Base-by-base conservation (phyloP, 2,329 filamentous ascomycete species). In the Microcyclospora tardicrescens region DNA sequence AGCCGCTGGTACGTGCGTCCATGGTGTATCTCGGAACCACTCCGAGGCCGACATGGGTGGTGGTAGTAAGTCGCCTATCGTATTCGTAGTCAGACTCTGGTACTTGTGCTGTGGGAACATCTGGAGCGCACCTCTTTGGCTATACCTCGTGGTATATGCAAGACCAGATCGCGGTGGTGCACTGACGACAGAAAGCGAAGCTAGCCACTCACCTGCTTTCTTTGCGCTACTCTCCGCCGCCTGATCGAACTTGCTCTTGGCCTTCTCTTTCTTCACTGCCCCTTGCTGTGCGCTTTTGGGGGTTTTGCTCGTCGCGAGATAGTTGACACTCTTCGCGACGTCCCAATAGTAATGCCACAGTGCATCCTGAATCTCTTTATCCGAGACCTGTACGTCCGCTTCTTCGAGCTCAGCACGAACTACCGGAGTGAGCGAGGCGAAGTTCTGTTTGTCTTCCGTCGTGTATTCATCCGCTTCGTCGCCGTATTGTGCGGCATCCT, bases 311-410 rank as follows among this genome's bases (percentile, higher is more conserved):
- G 52, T 81, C 45, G 77, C 73, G 41, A 98, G 62, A 55, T 93
- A 95, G 40, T 73, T 70, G 29, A 93, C 80, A 1, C 84, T 77
- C 61, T 94, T 94, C 41, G 78, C 81, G 24, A 94, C 70, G 53
- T 98, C 87, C 58, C 87, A 96, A 60, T 89, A 96, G 61, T 95
- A 95, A 61, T 98, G 77, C 85, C 86, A 96, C 12, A 98, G 63
- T 0, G 87, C 75, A 44, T 96, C 89, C 58, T 93, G 77, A 45
- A 95, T 89, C 55, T 94, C 81, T 29, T 68, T 65, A 43, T 80
- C 74, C 5, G 73, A 69, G n/a, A 73, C 65, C 55, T 69, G 72
- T 12, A 55, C 27, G 11, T 45, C 50, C 12, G 47, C 48, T 36
- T 58, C 55, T 29, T 57, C 52, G 8, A 58, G 46, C 41, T 58